These are phyloP conservation scores for Metarhizium sp. DNA, from an alignment of 2,329 filamentous ascomycete genomes.

Conservation along the genomic window DNA sequence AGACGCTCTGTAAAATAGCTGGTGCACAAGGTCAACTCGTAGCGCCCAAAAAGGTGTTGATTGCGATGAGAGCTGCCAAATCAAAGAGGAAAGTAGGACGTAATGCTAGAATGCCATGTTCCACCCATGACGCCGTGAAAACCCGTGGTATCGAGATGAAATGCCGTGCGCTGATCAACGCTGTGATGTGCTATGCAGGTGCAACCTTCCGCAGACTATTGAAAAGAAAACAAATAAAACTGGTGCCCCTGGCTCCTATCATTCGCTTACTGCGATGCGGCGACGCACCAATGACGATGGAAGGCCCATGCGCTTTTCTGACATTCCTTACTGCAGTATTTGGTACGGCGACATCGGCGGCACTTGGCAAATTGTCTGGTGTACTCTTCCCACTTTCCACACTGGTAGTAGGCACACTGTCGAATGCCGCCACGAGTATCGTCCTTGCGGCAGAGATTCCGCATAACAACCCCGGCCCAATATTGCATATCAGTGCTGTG, in stretches of 20 bases:
- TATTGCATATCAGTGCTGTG: conserved; percentile 98
- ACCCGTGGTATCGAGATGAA: conserved; percentile 35
- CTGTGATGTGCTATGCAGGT: conserved; percentile 32
- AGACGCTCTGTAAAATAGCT: background rate
- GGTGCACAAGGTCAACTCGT: background rate
- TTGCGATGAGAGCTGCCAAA: conserved; percentile 2
- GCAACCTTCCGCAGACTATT: conserved; percentile 20
- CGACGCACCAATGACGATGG: conserved; percentile 95
- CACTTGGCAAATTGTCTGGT: conserved; percentile 97
- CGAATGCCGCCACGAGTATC: conserved; percentile 88
- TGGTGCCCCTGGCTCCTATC: conserved; percentile 3
- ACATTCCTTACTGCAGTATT: conserved; percentile 99
- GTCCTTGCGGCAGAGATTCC: conserved; percentile 96
- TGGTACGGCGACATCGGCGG: conserved; percentile 87
- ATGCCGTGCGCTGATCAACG: conserved; percentile 31
- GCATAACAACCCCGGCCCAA: conserved; percentile 98
- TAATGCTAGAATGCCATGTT: conserved; percentile 11
- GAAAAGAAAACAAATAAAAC: conserved; percentile 18
- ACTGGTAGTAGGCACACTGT: conserved; percentile 96
- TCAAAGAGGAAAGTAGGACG: conserved; percentile 4
- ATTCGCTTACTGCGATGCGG: conserved; percentile 45
- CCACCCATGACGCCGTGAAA: conserved; percentile 18
- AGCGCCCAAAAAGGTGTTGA: background rate
- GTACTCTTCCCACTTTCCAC: conserved; percentile 96
- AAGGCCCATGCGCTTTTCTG: conserved; percentile 99